Base-by-base conservation (phyloP, 805 yeast species). In the Kockiozyma suomiensis region DNA sequence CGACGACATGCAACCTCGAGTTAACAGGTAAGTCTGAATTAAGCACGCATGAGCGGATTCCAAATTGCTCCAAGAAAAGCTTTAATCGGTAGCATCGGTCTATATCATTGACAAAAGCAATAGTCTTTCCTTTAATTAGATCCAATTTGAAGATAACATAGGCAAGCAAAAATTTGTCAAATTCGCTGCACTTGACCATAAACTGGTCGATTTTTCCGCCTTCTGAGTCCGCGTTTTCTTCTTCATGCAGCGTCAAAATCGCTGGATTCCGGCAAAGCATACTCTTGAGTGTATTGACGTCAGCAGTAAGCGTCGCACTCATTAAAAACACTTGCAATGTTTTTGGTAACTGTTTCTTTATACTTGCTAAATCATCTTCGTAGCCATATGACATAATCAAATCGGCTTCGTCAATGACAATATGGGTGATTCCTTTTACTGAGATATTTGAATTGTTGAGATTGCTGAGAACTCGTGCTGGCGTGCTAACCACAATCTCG, bases 331-430 rank as follows among this genome's bases (percentile, higher is more conserved):
- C 86, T 76, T 94, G 99, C 66, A 89, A 77, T 64, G 87, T 87
- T 70, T 85, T 85, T n/a, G 91, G 90, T 64, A 92, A 75, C 63
- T 75, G 81, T 26, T 80, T 78, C 7, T 87, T 80, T 64, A 94
- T 81, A 68, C 81, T 82, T 43, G 82, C 77, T 64, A 93, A 78
- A 74, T 94, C 99, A 7, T 90, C 96, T 66, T 85, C 82, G 73
- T 94, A 90, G 25, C 99, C 99, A 73, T 88, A 94, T 1, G 96
- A 87, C 52, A 90, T 76, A 49, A 94, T 83, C 68, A 94, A 80
- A 76, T 94, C 99, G 30, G 94, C 98, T 75, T 94, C 99, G 76
- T 94, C 99, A 64, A 93, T 88, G 32, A 90, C 96, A 50, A 94
- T 75, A 70, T 82, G 89, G 62, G 81, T 81, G 57, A 94, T 79